These are phyloP conservation scores for Dipodascopsis tothii DNA, from an alignment of 805 yeast genomes.

Conservation along the genomic window DNA sequence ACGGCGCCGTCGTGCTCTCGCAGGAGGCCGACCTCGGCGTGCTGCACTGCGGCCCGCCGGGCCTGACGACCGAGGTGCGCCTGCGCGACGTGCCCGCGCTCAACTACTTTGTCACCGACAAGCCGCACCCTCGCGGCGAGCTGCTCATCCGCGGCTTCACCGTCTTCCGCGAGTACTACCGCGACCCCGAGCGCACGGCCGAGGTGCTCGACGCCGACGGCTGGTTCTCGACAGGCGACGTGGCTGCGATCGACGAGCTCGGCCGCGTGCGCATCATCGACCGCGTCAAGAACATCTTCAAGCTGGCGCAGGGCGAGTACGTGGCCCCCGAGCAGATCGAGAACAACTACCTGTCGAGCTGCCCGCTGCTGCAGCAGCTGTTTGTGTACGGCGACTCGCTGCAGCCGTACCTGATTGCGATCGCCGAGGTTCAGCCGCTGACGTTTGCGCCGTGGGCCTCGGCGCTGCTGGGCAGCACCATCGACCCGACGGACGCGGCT, in stretches of 20 bases:
- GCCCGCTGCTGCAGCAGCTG: constrained; percentile 47
- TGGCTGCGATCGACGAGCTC: constrained; percentile 43
- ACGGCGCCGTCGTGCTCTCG: constrained; percentile 25
- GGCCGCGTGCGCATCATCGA: constrained; percentile 61
- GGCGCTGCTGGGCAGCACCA: constrained; percentile 28
- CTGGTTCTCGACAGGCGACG: constrained; percentile 42
- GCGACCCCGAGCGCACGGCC: constrained; percentile 48
- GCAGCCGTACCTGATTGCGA: constrained; percentile 49
- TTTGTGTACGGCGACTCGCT: constrained; percentile 60
- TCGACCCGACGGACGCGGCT: constrained; percentile 26
- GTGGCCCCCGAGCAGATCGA: constrained; percentile 75
- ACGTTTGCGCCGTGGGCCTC: constrained; percentile 32
- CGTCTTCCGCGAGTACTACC: constrained; percentile 49
- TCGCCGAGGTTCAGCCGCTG: constrained; percentile 53
- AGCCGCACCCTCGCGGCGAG: constrained; percentile 49
- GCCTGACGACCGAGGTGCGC: constrained; percentile 50
- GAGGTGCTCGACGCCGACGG: constrained; percentile 43
- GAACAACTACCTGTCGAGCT: constrained; percentile 49
- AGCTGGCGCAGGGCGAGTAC: constrained; percentile 37
- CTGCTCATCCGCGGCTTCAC: constrained; percentile 58
- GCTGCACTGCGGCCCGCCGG: constrained; percentile 56
- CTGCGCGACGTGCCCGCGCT: constrained; percentile 59
- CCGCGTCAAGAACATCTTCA: constrained; percentile 72
- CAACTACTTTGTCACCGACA: constrained; percentile 41
- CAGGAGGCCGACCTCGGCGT: constrained; percentile 39